Conservation (phyloP, 192 early-diverging fungal species). For the Podila clonocystis region DNA sequence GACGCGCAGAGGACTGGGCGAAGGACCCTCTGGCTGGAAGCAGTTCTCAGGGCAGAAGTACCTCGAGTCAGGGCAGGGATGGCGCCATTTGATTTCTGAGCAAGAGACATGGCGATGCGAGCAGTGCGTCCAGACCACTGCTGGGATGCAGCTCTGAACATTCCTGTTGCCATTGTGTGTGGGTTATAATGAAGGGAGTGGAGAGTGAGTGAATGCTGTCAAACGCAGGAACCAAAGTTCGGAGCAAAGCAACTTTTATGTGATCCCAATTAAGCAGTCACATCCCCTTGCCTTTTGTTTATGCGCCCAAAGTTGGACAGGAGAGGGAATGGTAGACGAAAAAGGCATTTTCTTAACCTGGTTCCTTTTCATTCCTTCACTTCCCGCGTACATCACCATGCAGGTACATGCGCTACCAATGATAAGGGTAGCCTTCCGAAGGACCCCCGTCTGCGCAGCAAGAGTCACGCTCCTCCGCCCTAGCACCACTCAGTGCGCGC, state of each 20-base stretch:
- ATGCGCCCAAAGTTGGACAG: not conserved
- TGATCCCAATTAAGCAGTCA: not conserved
- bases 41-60: not conserved
- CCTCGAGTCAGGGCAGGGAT: not conserved
- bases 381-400: conserved; percentile 3
- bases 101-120: conserved; percentile 1
- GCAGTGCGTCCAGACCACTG: conserved; percentile 13
- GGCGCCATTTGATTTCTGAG: not conserved
- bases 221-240: not conserved
- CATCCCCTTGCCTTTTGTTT: not conserved
- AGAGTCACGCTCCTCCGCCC: not conserved
- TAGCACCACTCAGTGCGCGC: not conserved
- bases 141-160: conserved; percentile 30
- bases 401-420: conserved; percentile 16
- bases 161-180: conserved; percentile 21
- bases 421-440: conserved; percentile 18
- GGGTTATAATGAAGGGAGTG: not conserved
- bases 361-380: not conserved
- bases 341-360: not conserved
- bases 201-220: not conserved
- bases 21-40: conserved; percentile 3
- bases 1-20: conserved; percentile 25
- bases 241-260: not conserved
- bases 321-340: not conserved
- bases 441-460: not conserved